Evolutionary conservation across 805 yeast genomes (phyloP), one percentile per base, ranked within the genome.

Genomic region (Saccharomycopsis babjevae): DNA sequence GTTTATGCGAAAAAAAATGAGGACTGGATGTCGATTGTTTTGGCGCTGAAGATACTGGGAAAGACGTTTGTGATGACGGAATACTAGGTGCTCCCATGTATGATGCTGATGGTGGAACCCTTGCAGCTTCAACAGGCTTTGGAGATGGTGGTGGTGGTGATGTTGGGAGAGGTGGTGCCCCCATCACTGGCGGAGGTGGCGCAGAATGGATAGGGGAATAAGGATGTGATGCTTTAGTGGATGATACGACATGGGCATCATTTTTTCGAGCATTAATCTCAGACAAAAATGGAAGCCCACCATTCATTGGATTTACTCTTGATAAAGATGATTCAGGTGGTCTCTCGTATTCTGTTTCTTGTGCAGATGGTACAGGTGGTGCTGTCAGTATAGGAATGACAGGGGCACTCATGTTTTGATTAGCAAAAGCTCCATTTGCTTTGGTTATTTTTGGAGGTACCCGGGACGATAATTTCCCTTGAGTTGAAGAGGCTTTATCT

Each of bases 241-340:
- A 57, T 56, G 39, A 82, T n/a, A 83, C 74, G 16, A 80, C 84
- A 68, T 74, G 68, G 0, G 77, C 61, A 30, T 83, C 83, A 63
- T 78, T 76, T 68, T 86, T 74, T 68, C 79, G 80, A 43, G 79
- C 76, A 63, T 82, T 81, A 57, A 83, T 83, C 61, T 83, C 81
- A 0, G 83, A 83, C 57, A 83, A 73, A 66, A 83, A 83, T 8
- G 87, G 87, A 25, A 83, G 68, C 0, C 76, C 79, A 1, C 82
- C 82, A 34, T 71, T 72, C 6, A 68, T 63, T 2, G 70, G 63
- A 3, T 67, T 59, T 1, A 68, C 42, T 38, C 66, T 25, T 22
- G 22, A 18, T 59, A 63, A 6, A 50, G 54, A 16, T 15, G 55
- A 25, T 10, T 10, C 34, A 54, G 60, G 60, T 4, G 28, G 22